Evolutionary conservation across 148 eudicot species (phyloP).

Genomic region (Nyssa sinensis): DNA sequence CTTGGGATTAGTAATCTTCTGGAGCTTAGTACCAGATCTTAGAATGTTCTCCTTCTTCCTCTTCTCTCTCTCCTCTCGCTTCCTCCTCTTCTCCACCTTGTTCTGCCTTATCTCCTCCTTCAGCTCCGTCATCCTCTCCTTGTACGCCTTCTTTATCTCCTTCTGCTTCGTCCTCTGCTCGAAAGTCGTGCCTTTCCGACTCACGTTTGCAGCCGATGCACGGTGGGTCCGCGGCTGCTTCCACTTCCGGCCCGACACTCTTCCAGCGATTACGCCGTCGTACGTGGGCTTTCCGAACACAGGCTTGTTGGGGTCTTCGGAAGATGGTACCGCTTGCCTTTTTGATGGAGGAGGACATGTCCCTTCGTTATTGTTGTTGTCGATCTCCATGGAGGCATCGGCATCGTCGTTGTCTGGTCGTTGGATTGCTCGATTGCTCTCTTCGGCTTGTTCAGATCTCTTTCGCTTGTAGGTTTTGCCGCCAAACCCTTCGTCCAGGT

Average conservation of each 20-base stretch:
- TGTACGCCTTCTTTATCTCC: slow-evolving; percentile 80
- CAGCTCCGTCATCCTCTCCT: slow-evolving; percentile 64
- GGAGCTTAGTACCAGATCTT: slow-evolving; percentile 74
- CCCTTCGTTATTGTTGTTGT: not conserved
- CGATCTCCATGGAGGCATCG: slow-evolving; percentile 18
- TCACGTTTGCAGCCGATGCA: slow-evolving; percentile 59
- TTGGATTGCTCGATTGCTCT: slow-evolving; percentile 3
- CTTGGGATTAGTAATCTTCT: slow-evolving; percentile 79
- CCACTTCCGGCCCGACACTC: slow-evolving; percentile 80
- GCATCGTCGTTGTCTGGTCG: not conserved
- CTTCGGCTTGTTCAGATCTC: slow-evolving; percentile 46
- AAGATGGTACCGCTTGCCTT: slow-evolving; percentile 56
- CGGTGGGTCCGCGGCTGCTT: slow-evolving; percentile 63
- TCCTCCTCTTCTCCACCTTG: slow-evolving; percentile 63
- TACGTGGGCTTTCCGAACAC: slow-evolving; percentile 67
- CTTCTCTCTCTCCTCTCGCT: slow-evolving; percentile 63
- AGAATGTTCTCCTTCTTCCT: slow-evolving; percentile 66
- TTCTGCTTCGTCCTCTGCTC: slow-evolving; percentile 51
- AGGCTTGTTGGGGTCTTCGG: slow-evolving; percentile 62
- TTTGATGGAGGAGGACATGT: slow-evolving; percentile 41
- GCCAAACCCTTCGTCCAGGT: slow-evolving; percentile 88
- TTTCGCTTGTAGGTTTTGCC: slow-evolving; percentile 92
- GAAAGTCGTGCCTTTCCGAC: slow-evolving; percentile 27
- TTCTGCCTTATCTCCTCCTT: slow-evolving; percentile 63
- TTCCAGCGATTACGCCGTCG: slow-evolving; percentile 92